Evolutionary conservation across 768 basidiomycete species (phyloP).

Genomic region (Suillus fuscotomentosus): DNA sequence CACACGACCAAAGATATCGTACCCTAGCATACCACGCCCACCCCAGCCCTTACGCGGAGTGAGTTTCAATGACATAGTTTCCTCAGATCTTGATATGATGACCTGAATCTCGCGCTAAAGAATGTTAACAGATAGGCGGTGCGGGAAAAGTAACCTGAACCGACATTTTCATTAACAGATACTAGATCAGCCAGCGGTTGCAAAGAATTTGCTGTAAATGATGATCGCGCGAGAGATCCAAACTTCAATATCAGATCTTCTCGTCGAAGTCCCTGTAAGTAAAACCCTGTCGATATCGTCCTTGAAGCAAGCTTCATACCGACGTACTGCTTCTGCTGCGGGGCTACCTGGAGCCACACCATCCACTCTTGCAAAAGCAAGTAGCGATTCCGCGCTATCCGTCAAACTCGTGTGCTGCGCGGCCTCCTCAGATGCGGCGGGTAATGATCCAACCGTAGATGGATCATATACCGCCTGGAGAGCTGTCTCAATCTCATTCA

Average conservation of each 20-base stretch:
- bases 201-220: constrained; percentile 55
- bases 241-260: constrained; percentile 77
- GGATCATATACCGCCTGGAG: constrained; percentile 70
- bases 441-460: constrained; percentile 11
- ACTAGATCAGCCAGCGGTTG: constrained; percentile 76
- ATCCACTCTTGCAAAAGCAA: constrained; percentile 80
- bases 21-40: constrained; percentile 85
- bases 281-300: constrained; percentile 3
- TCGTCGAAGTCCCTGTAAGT: constrained; percentile 57
- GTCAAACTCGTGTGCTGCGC: neutral
- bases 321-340: constrained; percentile 73
- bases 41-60: constrained; percentile 81
- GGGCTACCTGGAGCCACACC: constrained; percentile 80
- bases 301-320: constrained; percentile 10
- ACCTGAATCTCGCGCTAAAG: constrained; percentile 58
- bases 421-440: constrained; percentile 20
- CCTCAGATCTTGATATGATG: constrained; percentile 51
- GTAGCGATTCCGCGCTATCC: constrained; percentile 16
- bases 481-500: constrained; percentile 63
- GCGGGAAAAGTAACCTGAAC: constrained; percentile 21
- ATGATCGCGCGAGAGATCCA: constrained; percentile 53
- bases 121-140: constrained; percentile 4
- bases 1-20: constrained; percentile 19
- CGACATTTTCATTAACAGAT: constrained; percentile 72
- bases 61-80: constrained; percentile 50